Base-by-base conservation (phyloP, 192 early-diverging fungal species). In the Podila horticola region DNA sequence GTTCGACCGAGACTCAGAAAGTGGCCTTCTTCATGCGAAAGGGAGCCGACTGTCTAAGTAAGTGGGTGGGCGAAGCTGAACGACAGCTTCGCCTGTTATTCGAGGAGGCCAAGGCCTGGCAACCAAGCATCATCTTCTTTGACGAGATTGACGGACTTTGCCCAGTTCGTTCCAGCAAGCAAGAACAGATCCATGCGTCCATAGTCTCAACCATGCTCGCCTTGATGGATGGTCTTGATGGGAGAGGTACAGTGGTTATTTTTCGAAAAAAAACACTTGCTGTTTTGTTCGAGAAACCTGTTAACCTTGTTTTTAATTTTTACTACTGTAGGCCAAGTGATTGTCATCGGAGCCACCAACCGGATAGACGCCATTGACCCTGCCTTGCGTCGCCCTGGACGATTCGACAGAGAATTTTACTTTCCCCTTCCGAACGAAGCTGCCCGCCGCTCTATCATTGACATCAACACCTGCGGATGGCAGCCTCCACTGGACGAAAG, bases 121-220 rank as follows among this genome's bases (percentile, higher is more conserved):
- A 94, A 62, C 93, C 92, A 0, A 81, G 82, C 34, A 92, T 94
- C 62, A 94, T 94, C 19, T 94, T 94, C 70, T 94, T 94, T 77
- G 93, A 94, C 69, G 93, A 94, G 77, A 93, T 94, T 73, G 93
- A 94, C 62, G 93, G 93, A 13, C 82, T 93, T 26, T 91, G 90
- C 30, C 92, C 92, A 15, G 91, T 91, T 9, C 82, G 91, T 19
- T 83, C 84, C 1, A 86, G 84, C 36, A 93, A 91, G 63, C 89
- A 89, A 65, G 91, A 93, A 51, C 91, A 93, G 58, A 86, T 87
- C 20, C 92, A 94, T 69, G 82, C 87, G 19, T 91, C 91, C 12
- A 88, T 94, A 24, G 93, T 94, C 13, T 88, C 92, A 10, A 91
- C 93, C 9, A 83, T 94, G 62, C 82, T 94, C 29, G 90, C 92